phyloP scores from a whole-genome alignment of 1,284 basidiomycete genomes.

The Malassezia yamatoensis region DNA sequence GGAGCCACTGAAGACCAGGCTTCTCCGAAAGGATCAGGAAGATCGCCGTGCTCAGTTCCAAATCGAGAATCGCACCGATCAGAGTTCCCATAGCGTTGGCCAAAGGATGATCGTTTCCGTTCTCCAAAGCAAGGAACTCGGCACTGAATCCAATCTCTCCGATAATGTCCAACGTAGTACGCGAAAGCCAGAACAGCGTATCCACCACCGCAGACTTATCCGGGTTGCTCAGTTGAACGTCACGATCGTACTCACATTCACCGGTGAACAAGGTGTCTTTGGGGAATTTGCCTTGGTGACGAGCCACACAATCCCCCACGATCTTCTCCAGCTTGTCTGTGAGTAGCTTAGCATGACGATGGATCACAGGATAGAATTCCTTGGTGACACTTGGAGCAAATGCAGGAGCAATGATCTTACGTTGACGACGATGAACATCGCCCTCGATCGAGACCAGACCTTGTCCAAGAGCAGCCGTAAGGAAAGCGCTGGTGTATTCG shows the following conservation, averaged over 20 bases:
- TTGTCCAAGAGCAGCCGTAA: conserved; percentile 34
- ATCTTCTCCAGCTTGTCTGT: conserved; percentile 20
- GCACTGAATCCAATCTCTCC: conserved; percentile 41
- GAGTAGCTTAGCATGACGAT: conserved; percentile 24
- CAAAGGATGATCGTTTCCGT: conserved; percentile 20
- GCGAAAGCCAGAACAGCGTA: conserved; percentile 27
- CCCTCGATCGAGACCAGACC: conserved; percentile 40
- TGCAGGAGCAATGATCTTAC: conserved; percentile 30
- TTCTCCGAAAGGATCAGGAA: conserved; percentile 22
- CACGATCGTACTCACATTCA: not conserved
- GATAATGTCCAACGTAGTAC: conserved; percentile 40
- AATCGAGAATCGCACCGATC: conserved; percentile 15
- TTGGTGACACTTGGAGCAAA: conserved; percentile 28
- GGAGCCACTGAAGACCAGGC: conserved; percentile 30
- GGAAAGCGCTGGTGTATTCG: conserved; percentile 20
- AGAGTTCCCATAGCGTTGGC: conserved; percentile 12
- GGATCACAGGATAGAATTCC: conserved; percentile 21
- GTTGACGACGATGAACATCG: conserved; percentile 36
- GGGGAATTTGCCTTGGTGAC: conserved; percentile 22
- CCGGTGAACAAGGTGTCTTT: not conserved
- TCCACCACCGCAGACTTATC: conserved; percentile 18
- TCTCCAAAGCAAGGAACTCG: conserved; percentile 28
- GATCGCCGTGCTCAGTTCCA: conserved; percentile 10
- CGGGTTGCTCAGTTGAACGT: not conserved
- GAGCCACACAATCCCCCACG: conserved; percentile 20